phyloP scores from a whole-genome alignment of 768 basidiomycete species.

The Rhizopogon vesiculosus region DNA sequence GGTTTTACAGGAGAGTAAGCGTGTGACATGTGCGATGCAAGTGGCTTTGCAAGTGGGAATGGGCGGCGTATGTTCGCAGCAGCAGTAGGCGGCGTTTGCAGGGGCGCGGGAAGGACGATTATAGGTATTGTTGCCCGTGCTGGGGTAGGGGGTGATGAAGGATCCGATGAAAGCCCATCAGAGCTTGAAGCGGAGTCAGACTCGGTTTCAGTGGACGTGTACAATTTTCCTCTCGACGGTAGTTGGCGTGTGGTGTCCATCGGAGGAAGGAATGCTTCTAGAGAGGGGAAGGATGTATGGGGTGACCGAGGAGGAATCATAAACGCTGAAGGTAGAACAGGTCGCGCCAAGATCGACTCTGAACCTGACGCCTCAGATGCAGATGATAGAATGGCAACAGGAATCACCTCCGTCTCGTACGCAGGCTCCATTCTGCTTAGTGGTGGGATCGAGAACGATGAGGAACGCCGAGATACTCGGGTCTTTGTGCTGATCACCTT shows the following conservation, averaged over 20 bases:
- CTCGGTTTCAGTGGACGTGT: neutral
- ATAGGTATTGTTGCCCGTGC: conserved; percentile 3
- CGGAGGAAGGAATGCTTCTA: conserved; percentile 33
- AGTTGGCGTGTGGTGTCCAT: conserved; percentile 16
- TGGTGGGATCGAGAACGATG: conserved; percentile 31
- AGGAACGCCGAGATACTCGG: conserved; percentile 42
- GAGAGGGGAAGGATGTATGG: conserved; percentile 54
- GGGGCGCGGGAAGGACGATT: neutral
- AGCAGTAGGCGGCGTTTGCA: conserved; percentile 17
- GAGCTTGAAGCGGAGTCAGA: neutral
- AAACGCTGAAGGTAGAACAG: conserved; percentile 65
- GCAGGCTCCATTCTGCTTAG: conserved; percentile 35
- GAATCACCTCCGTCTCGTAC: conserved; percentile 51
- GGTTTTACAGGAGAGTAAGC: conserved; percentile 81
- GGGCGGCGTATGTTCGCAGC: conserved; percentile 30
- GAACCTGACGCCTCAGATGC: conserved; percentile 22
- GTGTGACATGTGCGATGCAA: conserved; percentile 65
- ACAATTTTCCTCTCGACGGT: neutral
- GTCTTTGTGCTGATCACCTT: conserved; percentile 45
- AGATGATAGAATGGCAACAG: conserved; percentile 11
- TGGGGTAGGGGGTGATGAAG: conserved; percentile 7
- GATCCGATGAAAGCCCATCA: conserved; percentile 4
- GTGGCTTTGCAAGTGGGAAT: conserved; percentile 70
- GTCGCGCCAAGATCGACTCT: conserved; percentile 27
- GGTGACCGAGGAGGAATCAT: conserved; percentile 79